Percentiles rank a stretch among this genome's conserved stretches.
Evolutionary conservation across 2,329 filamentous ascomycete genomes (phyloP).

Genomic region (Aspergillus novofumigatus): DNA sequence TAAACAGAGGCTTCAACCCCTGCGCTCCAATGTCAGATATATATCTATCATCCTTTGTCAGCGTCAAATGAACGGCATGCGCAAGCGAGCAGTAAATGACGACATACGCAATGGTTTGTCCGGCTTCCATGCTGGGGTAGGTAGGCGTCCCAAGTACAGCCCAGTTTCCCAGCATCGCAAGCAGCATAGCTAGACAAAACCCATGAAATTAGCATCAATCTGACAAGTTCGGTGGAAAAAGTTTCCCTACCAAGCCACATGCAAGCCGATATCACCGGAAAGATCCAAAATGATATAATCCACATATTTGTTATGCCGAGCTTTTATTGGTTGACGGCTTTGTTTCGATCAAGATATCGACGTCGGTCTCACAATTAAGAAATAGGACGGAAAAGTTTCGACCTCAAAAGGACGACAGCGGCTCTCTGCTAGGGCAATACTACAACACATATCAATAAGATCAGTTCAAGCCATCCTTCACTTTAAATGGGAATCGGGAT

Average conservation of each 20-base stretch:
- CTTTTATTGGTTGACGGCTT: not conserved
- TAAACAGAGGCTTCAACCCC: conserved; percentile 59
- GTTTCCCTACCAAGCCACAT: conserved; percentile 49
- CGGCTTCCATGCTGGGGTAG: conserved; percentile 49
- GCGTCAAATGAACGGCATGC: not conserved
- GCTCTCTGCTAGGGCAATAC: not conserved
- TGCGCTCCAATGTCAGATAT: conserved; percentile 56
- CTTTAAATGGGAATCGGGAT: conserved; percentile 5
- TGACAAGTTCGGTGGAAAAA: not conserved
- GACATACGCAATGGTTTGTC: conserved; percentile 54
- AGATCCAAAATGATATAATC: conserved; percentile 48
- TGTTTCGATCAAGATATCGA: not conserved
- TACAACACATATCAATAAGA: not conserved
- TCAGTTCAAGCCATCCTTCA: not conserved
- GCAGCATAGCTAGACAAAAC: conserved; percentile 49
- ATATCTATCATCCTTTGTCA: conserved; percentile 25
- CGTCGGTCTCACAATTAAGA: not conserved
- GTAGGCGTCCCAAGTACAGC: conserved; percentile 48
- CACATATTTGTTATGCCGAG: conserved; percentile 30
- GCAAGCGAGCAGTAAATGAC: not conserved
- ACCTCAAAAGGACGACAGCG: not conserved
- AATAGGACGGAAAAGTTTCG: not conserved
- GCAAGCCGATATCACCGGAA: conserved; percentile 56
- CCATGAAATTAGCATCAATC: conserved; percentile 9
- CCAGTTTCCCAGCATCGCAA: conserved; percentile 59